Evolutionary conservation across 352 stramenopile species (phyloP), one percentile per base, ranked within the genome.

Genomic region (Phytophthora palmivora): DNA sequence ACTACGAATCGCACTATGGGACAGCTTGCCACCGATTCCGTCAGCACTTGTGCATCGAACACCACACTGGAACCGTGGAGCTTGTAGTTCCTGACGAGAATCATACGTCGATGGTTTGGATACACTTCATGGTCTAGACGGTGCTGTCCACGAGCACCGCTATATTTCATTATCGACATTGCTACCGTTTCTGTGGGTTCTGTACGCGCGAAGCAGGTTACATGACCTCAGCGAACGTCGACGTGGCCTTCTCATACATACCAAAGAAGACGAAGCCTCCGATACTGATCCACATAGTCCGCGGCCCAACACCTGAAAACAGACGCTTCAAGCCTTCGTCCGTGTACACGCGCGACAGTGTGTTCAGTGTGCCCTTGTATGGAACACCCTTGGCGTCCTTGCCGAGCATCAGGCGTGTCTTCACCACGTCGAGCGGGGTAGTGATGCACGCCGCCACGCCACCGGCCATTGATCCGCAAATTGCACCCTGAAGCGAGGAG

Each of bases 191-290:
- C 2, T 15, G 16, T 6, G 24, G 3, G 24, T 28, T 28, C 24
- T 28, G 24, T 28, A 26, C 30, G 30, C n/a, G n/a, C n/a, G n/a
- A n/a, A n/a, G n/a, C 30, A 12, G 24, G 30, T 22, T 82, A 91
- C 42, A 90, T 59, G 36, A 91, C 63, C 7, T 66, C 67, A 45
- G 75, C 68, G 36, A 96, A 88, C 15, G 81, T 91, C 19, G 84
- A 78, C n/a, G 82, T 89, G 44, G 82, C 69, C 72, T 95, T 96
- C 62, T 99, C 97, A 77, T 99, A 99, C 55, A 97, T 97, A 50
- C 97, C 97, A 63, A 99, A 99, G 78, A 99, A 99, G n/a, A 99
- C 95, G 75, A 99, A 99, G 36, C 98, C 98, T 37, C 98, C 98
- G 67, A 99, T 98, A 18, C 92, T 97, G 75, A 99, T 99, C 98